Conservation (phyloP, 1,139 yeast genomes). For the Kodamaea sp. region DNA sequence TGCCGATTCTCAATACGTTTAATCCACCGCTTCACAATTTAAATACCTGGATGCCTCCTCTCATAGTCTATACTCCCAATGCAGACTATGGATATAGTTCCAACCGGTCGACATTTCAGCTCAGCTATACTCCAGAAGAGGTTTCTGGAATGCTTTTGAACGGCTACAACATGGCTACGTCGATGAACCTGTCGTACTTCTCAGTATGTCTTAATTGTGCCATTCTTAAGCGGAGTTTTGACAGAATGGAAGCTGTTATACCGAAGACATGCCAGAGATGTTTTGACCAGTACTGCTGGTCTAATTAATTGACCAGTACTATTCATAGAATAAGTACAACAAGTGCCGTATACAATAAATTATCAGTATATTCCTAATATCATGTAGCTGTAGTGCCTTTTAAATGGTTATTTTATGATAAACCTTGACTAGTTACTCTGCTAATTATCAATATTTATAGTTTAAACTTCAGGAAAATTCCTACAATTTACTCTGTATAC, state of each 20-base stretch:
- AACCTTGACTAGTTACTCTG: too few species aligned
- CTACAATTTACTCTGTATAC: too few species aligned
- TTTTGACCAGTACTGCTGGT: constrained; percentile 25
- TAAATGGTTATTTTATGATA: too few species aligned
- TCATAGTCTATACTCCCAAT: constrained; percentile 56
- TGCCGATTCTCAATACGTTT: too few species aligned
- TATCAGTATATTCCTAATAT: too few species aligned
- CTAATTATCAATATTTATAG: too few species aligned
- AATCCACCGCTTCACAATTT: constrained; percentile 1
- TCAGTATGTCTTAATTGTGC: constrained; percentile 62
- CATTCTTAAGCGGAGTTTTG: constrained; percentile 55
- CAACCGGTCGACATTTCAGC: constrained; percentile 62
- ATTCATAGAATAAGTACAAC: too few species aligned
- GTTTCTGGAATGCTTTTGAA: constrained; percentile 47
- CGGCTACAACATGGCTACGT: constrained; percentile 54
- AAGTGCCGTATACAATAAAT: background rate
- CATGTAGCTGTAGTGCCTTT: too few species aligned
- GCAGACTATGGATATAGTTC: constrained; percentile 40
- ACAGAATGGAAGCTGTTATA: constrained; percentile 24
- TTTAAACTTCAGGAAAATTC: too few species aligned
- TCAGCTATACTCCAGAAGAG: constrained; percentile 48
- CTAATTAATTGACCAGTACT: too few species aligned
- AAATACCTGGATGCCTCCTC: constrained; percentile 43
- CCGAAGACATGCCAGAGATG: constrained; percentile 25
- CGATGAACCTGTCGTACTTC: constrained; percentile 41